phyloP scores from a whole-genome alignment of 495 filamentous ascomycete genomes.

The Podospora anserina region DNA sequence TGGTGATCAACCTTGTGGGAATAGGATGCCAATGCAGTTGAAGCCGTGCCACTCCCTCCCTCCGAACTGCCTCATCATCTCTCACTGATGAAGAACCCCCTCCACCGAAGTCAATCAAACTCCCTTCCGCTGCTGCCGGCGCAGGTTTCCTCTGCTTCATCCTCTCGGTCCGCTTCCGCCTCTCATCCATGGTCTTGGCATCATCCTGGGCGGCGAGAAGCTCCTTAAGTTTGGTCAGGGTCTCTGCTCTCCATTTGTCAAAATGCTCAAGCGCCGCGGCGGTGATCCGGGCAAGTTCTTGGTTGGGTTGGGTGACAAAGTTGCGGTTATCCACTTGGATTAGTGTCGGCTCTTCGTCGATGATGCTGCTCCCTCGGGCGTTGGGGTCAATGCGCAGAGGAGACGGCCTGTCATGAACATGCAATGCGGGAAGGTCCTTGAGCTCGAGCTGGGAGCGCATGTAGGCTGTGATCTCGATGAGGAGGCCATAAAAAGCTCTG shows the following conservation, averaged over 20 bases:
- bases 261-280: constrained; percentile 40
- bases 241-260: constrained; percentile 40
- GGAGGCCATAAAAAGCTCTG: constrained; percentile 40
- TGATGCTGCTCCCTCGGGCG: constrained; percentile 13
- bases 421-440: constrained; percentile 1
- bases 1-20: constrained; percentile 40
- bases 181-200: constrained; percentile 34
- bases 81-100: constrained; percentile 13
- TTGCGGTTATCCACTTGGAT: background rate
- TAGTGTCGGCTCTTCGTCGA: constrained; percentile 5
- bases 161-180: constrained; percentile 33
- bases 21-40: constrained; percentile 46
- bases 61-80: constrained; percentile 11
- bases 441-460: constrained; percentile 45
- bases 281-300: constrained; percentile 34
- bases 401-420: background rate
- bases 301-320: constrained; percentile 20
- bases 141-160: constrained; percentile 14
- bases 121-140: constrained; percentile 21
- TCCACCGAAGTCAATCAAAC: constrained; percentile 33
- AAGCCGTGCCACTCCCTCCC: constrained; percentile 32
- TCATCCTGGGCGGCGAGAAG: constrained; percentile 37
- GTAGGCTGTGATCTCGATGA: constrained; percentile 36
- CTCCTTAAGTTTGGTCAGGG: constrained; percentile 37
- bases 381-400: constrained; percentile 20